Base-by-base conservation (phyloP, 305 asterid genomes). In the Fraxinus albicans region DNA sequence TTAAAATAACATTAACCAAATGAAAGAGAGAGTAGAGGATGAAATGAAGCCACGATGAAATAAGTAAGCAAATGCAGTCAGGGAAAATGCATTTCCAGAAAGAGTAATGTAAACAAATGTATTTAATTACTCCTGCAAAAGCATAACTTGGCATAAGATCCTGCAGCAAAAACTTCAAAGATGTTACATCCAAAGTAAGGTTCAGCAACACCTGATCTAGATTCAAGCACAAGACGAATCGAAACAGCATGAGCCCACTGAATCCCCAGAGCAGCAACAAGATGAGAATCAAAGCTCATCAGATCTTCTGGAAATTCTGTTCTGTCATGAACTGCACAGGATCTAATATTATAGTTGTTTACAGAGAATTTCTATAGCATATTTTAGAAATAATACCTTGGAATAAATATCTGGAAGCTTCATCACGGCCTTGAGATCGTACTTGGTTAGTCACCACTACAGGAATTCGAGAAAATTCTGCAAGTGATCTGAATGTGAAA, bases 181-280 rank as follows among this genome's bases (percentile, higher is more conserved):
- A 47, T 80, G 35, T 85, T 25, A 74, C 73, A 47, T 21, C 78
- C 42, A 74, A 78, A 72, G 67, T 53, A 21, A 80, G 77, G 76
- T 8, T 44, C 76, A 85, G 81, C 35, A 79, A 63, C 82, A 94
- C 98, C 97, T 89, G 95, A 92, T 93, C 89, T 86, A 84, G 92
- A 91, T 92, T 94, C 98, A 23, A 94, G 89, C 85, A 94, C 92
- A 80, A 94, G 91, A 63, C 97, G 98, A 77, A 91, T 85, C 70
- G 92, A 89, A 84, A 94, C 96, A 86, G 98, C 96, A 89, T 94
- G 98, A 82, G 98, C 94, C 98, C 98, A 94, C 76, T 91, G 91
- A 82, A 93, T 92, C 78, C 98, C 98, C 79, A 94, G 89, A 85
- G 98, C 97, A 84, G 98, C 98, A 87, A 93, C 93, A 83, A 92